Base-by-base conservation (phyloP, 495 filamentous ascomycete genomes). In the Thermothielavioides terrestris region DNA sequence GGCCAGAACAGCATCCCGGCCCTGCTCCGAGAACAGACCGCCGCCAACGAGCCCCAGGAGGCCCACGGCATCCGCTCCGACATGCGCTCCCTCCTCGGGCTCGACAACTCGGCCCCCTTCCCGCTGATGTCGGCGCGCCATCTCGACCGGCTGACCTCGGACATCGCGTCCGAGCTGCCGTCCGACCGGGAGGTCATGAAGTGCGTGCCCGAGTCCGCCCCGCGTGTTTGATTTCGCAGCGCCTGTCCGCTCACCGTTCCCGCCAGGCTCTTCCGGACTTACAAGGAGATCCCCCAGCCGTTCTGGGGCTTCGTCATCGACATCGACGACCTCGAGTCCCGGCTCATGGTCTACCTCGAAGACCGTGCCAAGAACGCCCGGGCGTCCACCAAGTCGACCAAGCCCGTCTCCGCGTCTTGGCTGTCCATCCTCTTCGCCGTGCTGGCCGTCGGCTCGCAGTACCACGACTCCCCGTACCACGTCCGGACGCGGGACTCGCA, bases 81-180 rank as follows among this genome's bases (percentile, higher is more conserved):
- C 54, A 87, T 92, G 65, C 71, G 88, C 31, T 86, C 86, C 4
- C 83, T 90, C 23, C 75, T 92, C 30, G 87, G 86, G 11, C 77
- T 92, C 15, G 86, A 91, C 58, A 89, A 88, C 52, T 85, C 88
- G 48, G 85, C 86, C 22, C 87, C 86, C 20, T 92, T 90, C 65
- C 87, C 87, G 17, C 83, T 92, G 51, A 87, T 87, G 75, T 86
- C 84, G 9, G 72, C 81, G 1, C 77, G 79, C 28, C 80, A 87
- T 51, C 78, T 87, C 9, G 79, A 79, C 59, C 80, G 80, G 23
- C 74, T 90, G 1, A 81, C 83, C 21, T 78, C 76, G 27, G 83
- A 87, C n/a, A 79, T 92, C 48, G 82, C 83, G 8, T 61, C 69
- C 56, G 63, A 84, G 75, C 66, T 89, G 69, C 73, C 72, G 35